Percentiles rank a stretch among this genome's conserved stretches.
These are phyloP conservation scores for Phellopilus nigrolimitatus DNA, from an alignment of 1,284 basidiomycete genomes.

Conservation along the genomic window DNA sequence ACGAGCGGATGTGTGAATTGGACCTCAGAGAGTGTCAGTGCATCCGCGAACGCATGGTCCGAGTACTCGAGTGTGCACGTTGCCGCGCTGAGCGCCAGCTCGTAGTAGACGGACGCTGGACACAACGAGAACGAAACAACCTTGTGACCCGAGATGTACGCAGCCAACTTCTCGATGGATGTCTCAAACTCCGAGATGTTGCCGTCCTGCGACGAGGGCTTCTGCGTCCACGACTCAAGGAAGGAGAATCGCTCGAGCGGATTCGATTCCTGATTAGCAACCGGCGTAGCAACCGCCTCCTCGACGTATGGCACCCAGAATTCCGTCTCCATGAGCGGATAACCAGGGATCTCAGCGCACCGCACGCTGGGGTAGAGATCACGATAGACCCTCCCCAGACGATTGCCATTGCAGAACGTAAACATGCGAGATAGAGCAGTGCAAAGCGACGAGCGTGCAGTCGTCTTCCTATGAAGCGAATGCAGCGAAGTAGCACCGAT, in stretches of 20 bases:
- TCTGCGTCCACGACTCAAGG: conserved; percentile 40
- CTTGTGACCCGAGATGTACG: conserved; percentile 52
- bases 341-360: conserved; percentile 51
- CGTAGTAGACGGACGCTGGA: conserved; percentile 64
- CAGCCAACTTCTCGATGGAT: conserved; percentile 39
- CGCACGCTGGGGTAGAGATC: conserved; percentile 35
- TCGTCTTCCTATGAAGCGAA: conserved; percentile 44
- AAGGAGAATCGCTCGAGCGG: conserved; percentile 32
- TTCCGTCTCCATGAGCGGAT: conserved; percentile 51
- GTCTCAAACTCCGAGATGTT: conserved; percentile 49
- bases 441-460: conserved; percentile 42
- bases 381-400: conserved; percentile 53
- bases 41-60: conserved; percentile 23
- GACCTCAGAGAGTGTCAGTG: conserved; percentile 39
- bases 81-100: conserved; percentile 44
- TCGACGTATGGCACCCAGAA: conserved; percentile 56
- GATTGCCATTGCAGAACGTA: conserved; percentile 33
- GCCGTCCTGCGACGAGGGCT: conserved; percentile 37
- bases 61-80: conserved; percentile 30
- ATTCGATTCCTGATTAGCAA: conserved; percentile 12
- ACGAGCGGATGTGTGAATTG: conserved; percentile 54
- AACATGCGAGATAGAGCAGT: conserved; percentile 47
- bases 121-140: conserved; percentile 56
- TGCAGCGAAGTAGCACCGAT: conserved; percentile 35
- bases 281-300: background rate